phyloP scores from a whole-genome alignment of 192 early-diverging fungal genomes.

The Entomortierella lignicola region DNA sequence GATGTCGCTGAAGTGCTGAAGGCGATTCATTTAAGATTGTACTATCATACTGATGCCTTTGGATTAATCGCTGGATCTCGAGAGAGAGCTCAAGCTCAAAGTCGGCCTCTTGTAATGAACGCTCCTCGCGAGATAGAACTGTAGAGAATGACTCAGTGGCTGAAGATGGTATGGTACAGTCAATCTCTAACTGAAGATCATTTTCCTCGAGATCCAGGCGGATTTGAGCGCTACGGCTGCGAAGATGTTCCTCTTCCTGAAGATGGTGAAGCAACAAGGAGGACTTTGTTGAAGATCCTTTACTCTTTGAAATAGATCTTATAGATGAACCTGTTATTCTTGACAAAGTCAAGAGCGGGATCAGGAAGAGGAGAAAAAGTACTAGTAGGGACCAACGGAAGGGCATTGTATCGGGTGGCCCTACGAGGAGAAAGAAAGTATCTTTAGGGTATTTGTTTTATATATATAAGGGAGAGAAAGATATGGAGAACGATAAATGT shows the following conservation, averaged over 20 bases:
- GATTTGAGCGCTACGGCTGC: conserved; percentile 31
- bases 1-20: conserved; percentile 31
- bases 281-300: no score
- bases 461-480: not conserved
- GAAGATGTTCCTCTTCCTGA: conserved; percentile 42
- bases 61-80: conserved; percentile 29
- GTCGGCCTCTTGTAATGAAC: conserved; percentile 32
- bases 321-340: conserved; percentile 4
- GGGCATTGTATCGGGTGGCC: conserved; percentile 27
- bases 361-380: conserved; percentile 37
- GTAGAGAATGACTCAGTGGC: not conserved
- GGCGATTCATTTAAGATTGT: conserved; percentile 49
- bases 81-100: conserved; percentile 48
- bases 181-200: conserved; percentile 30
- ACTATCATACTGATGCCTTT: conserved; percentile 23
- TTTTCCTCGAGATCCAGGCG: conserved; percentile 42
- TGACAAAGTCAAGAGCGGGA: conserved; percentile 35
- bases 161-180: conserved; percentile 21
- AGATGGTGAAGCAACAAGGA: conserved; percentile 23
- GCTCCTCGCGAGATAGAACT: conserved; percentile 13
- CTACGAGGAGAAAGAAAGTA: not conserved
- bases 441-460: not conserved
- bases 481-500: no score
- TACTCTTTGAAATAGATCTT: not conserved
- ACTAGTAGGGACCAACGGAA: conserved; percentile 37